These are phyloP conservation scores for Ceratonia siliqua DNA, from an alignment of 306 rosid genomes.

Conservation along the genomic window DNA sequence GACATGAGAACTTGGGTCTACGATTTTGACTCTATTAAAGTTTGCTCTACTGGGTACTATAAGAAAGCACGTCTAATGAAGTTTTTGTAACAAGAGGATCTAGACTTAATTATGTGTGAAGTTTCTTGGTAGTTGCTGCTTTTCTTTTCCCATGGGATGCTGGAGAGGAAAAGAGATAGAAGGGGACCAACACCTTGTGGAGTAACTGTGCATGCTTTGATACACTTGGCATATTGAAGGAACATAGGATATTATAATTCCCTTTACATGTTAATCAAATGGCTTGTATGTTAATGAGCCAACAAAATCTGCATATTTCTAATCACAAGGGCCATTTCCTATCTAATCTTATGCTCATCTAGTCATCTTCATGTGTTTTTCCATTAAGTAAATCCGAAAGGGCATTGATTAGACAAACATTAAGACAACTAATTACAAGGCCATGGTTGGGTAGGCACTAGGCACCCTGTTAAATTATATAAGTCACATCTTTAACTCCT, in stretches of 20 bases:
- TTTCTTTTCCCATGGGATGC: not conserved
- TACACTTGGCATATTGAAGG: not conserved
- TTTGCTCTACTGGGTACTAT: not conserved
- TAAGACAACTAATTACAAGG: too few relatives aligned
- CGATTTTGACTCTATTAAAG: not conserved
- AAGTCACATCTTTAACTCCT: too few relatives aligned
- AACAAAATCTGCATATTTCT: not conserved
- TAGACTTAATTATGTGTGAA: not conserved
- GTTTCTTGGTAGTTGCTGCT: not conserved
- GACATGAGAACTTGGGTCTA: not conserved
- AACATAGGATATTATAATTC: constrained; percentile 8
- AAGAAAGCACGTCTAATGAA: not conserved
- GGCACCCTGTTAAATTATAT: too few relatives aligned
- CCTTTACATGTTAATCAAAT: constrained; percentile 7
- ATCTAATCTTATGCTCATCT: constrained; percentile 23
- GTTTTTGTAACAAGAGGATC: constrained; percentile 5
- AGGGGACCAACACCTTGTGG: not conserved
- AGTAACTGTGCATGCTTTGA: not conserved
- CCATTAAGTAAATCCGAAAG: too few relatives aligned
- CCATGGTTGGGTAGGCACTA: too few relatives aligned
- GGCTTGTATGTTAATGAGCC: not conserved
- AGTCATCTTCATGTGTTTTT: constrained; percentile 21
- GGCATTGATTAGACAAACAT: too few relatives aligned
- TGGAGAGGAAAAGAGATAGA: not conserved
- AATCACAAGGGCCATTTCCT: not conserved